A percentile compares a stretch with the other conserved stretches of the same genome.
Evolutionary conservation across 129 eudicot genomes (phyloP).

Genomic region (Lactuca sativa): DNA sequence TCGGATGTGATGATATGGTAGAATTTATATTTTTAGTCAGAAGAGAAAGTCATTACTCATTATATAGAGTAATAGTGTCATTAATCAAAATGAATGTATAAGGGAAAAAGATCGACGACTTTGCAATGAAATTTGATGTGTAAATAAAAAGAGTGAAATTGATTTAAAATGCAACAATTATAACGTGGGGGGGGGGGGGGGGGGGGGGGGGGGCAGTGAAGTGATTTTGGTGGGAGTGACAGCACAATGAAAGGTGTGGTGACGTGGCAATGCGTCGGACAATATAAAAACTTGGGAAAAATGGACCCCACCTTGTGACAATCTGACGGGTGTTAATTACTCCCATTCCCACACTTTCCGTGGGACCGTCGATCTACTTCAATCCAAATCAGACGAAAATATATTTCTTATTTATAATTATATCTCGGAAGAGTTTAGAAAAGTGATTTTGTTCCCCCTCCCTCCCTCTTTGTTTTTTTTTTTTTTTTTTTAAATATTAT

Average conservation of each 20-base stretch:
- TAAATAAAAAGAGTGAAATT: background rate
- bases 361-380: background rate
- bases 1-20: background rate
- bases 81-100: no score
- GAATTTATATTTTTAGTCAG: background rate
- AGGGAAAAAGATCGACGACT: no score
- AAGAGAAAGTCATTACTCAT: background rate
- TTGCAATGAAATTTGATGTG: no score
- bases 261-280: conserved; percentile 38
- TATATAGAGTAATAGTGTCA: no score
- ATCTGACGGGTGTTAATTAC: conserved; percentile 23
- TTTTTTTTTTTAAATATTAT: background rate
- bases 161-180: background rate
- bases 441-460: no score
- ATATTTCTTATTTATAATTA: no score
- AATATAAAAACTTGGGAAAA: background rate
- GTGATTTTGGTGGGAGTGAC: conserved; percentile 36
- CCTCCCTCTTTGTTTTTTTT: background rate
- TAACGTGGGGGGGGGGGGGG: conserved; percentile 14
- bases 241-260: conserved; percentile 13
- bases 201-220: conserved; percentile 13
- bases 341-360: no score
- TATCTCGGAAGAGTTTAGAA: no score
- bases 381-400: background rate
- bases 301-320: conserved; percentile 23